Base-by-base conservation (phyloP, 73 alveolate species). In the Blepharisma japonicum region DNA sequence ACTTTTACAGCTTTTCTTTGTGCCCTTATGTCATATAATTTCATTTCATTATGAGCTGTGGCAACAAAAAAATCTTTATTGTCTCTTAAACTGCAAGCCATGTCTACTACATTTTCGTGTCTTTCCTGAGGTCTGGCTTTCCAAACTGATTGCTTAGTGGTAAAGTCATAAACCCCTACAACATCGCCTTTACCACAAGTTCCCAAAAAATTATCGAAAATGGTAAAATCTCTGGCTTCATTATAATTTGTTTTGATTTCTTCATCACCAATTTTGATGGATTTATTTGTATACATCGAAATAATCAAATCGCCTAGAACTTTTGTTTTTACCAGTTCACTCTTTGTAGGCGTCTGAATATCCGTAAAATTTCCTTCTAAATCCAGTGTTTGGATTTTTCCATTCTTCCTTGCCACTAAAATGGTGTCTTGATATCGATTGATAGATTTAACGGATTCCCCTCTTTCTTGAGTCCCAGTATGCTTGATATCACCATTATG, bases 31-130 rank as follows among this genome's bases (percentile, higher is more conserved):
- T 61, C 74, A 61, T 18, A 25, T 20, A 18, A 14, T 25, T 9
- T 61, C 18, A 61, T 25, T 25, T 61, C 74, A 61, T 61, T 61
- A 20, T 61, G 14, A n/a, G 74, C 47, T 14, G 74, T 61, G 47
- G 46, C 46, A 61, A 25, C 46, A 14, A 20, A 61, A 20, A 25
- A 14, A 20, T 18, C 18, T 2, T 61, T 61, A 18, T 61, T 39
- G 2, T 61, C 49, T 2, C 14, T 14, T 39, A n/a, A 61, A 25
- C 2, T 14, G 14, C 23, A 9, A n/a, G 38, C 14, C 14, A 14
- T 39, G 23, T 20, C 14, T 0, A 61, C 74, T 20, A 9, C 50
- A 9, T 61, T 39, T 61, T 25, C 23, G 5, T n/a, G 74, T 25
- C 23, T 61, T 61, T 14, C 42, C 42, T 32, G 23, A 61, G 74